Evolutionary conservation across 129 eudicot species (phyloP).

Genomic region (Helianthus tuberosus): DNA sequence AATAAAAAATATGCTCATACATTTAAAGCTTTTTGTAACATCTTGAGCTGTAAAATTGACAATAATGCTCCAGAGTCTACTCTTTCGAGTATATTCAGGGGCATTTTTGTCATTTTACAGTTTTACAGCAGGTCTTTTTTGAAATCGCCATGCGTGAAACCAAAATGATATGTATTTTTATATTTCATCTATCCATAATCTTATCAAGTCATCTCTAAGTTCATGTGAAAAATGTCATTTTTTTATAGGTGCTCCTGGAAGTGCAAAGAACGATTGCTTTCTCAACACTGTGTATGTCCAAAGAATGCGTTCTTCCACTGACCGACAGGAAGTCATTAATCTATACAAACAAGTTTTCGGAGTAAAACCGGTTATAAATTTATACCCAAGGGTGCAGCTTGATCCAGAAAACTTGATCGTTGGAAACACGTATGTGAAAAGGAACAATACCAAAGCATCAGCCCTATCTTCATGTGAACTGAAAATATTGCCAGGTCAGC

Average conservation of each 20-base stretch:
- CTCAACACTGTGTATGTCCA: constrained; percentile 85
- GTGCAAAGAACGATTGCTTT: constrained; percentile 61
- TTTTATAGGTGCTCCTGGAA: constrained; percentile 60
- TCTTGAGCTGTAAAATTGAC: no score
- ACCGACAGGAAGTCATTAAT: constrained; percentile 60
- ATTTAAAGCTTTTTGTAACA: no score
- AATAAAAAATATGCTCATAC: not conserved
- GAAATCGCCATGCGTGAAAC: not conserved
- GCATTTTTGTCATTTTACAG: not conserved
- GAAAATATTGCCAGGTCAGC: constrained; percentile 66
- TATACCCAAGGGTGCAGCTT: constrained; percentile 65
- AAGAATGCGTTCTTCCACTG: constrained; percentile 89
- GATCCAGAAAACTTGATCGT: constrained; percentile 54
- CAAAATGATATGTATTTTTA: not conserved
- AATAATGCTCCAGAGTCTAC: not conserved
- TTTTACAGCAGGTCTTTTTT: not conserved
- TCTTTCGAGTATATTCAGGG: not conserved
- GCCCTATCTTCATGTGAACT: constrained; percentile 43
- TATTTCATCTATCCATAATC: constrained; percentile 1
- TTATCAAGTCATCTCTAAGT: not conserved
- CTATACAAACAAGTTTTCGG: constrained; percentile 71
- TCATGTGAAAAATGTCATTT: constrained; percentile 3
- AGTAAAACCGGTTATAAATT: constrained; percentile 51
- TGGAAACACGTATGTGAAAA: constrained; percentile 54
- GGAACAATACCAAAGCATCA: constrained; percentile 49